These are phyloP conservation scores for Globisporangium nodosum DNA, from an alignment of 352 stramenopile genomes.

Conservation along the genomic window DNA sequence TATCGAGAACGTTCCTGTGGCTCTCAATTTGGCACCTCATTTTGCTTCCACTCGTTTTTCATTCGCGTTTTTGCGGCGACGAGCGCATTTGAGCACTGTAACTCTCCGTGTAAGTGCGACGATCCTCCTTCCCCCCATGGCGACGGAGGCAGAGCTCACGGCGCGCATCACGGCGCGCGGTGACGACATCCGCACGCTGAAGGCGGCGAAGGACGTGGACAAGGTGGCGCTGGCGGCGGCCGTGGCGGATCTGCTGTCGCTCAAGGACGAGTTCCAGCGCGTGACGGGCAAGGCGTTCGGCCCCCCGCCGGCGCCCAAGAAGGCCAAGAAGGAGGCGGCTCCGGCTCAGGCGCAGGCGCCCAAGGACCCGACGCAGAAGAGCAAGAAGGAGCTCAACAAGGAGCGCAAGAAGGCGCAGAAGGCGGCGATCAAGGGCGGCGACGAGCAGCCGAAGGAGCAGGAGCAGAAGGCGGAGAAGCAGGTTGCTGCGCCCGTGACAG, in stretches of 20 bases:
- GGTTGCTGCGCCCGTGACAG: background rate
- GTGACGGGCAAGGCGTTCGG: constrained; percentile 68
- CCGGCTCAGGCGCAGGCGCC: constrained; percentile 7
- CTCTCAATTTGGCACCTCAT: no score
- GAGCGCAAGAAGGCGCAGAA: constrained; percentile 85
- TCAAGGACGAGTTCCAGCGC: constrained; percentile 77
- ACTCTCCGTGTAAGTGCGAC: no score
- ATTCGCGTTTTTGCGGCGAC: no score
- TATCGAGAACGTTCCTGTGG: no score
- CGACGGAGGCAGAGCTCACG: constrained; percentile 50
- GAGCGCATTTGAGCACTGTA: no score
- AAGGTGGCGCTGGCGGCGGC: constrained; percentile 44
- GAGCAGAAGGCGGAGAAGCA: constrained; percentile 51
- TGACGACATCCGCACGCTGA: constrained; percentile 67
- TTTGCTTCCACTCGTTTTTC: no score
- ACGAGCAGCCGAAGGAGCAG: constrained; percentile 14
- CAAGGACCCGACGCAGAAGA: constrained; percentile 61
- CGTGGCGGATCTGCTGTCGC: constrained; percentile 51
- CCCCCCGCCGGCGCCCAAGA: constrained; percentile 58
- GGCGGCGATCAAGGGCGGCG: constrained; percentile 54
- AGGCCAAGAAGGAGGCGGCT: constrained; percentile 40
- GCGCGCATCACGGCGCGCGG: constrained; percentile 59
- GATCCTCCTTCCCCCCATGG: constrained; percentile 14
- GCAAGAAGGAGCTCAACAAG: constrained; percentile 88
- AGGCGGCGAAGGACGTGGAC: constrained; percentile 50